A percentile compares a stretch with the other conserved stretches of the same genome.
phyloP scores from a whole-genome alignment of 2,329 filamentous ascomycete genomes.

The Exophiala alcalophila region DNA sequence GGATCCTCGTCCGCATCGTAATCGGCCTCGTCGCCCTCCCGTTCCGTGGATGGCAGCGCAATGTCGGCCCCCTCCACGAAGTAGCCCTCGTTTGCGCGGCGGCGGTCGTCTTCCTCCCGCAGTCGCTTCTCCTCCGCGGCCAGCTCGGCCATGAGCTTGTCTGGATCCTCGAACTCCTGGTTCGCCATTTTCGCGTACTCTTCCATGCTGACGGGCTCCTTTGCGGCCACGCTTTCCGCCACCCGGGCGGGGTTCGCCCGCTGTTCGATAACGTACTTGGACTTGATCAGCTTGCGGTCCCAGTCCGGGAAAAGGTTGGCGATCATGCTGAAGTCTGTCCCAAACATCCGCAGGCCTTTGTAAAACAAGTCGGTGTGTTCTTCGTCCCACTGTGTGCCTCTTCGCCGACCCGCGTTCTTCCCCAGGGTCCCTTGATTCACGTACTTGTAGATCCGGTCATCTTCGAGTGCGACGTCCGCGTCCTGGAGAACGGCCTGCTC shows the following conservation, averaged over 20 bases:
- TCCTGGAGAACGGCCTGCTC: constrained; percentile 43
- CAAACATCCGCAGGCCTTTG: constrained; percentile 60
- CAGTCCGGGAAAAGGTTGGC: constrained; percentile 61
- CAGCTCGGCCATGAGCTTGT: constrained; percentile 47
- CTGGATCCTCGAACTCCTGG: constrained; percentile 44
- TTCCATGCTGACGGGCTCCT: constrained; percentile 43
- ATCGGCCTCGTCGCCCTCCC: constrained; percentile 28
- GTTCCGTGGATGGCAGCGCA: constrained; percentile 35
- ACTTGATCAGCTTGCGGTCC: constrained; percentile 61
- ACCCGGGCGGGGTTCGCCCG: constrained; percentile 53
- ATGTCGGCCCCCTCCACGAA: constrained; percentile 31
- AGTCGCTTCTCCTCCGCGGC: constrained; percentile 44
- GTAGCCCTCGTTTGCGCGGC: constrained; percentile 28
- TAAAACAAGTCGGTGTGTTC: constrained; percentile 62
- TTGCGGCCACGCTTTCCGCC: constrained; percentile 49
- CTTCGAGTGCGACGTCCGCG: constrained; percentile 45
- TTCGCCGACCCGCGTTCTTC: constrained; percentile 46
- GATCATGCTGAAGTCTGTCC: constrained; percentile 61
- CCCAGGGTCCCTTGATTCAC: constrained; percentile 48
- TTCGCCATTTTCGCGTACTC: constrained; percentile 48
- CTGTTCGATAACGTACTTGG: constrained; percentile 63
- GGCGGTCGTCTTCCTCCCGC: constrained; percentile 40
- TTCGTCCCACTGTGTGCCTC: constrained; percentile 55
- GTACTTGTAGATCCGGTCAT: constrained; percentile 44
- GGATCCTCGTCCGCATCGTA: constrained; percentile 3